Evolutionary conservation across 148 eudicot species (phyloP), one percentile per base, ranked within the genome.

Genomic region (Camellia lanceoleosa): DNA sequence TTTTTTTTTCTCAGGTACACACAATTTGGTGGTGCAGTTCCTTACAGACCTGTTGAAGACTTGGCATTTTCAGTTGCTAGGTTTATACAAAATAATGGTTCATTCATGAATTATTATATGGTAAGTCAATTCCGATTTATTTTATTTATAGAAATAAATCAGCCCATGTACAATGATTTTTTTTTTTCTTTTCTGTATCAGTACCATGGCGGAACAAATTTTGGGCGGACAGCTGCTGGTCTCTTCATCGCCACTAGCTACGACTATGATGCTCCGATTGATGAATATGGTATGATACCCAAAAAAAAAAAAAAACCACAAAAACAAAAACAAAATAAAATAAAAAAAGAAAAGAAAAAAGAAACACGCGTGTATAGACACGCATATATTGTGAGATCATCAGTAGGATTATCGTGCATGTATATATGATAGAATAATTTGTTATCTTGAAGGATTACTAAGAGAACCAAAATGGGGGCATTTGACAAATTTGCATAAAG

Each of bases 191-290:
- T 62, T 68, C 2, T 56, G 71, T 52, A 63, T 73, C 82, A 95
- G 97, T 93, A 89, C 70, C 99, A 95, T 75, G 99, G 99, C 84
- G 98, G 99, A 85, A 95, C 99, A 12, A 95, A 95, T 77, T 93
- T 95, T 67, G 99, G 91, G 42, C 82, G 89, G 15, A 92, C 85
- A 2, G 86, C 94, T 51, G 79, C 93, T 16, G 97, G 99, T 23
- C 89, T 87, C n/a, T 95, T 93, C 76, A 81, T 95, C 68, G 85
- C 99, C 59, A 95, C 99, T 15, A 92, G 94, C 87, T 95, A 95
- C 42, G 97, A 93, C 71, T 95, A 92, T 79, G 99, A 95, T 82
- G 97, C 99, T 78, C 99, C 97, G 3, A 41, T 95, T 52, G 99
- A 95, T 77, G 99, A 93, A 89, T 95, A 92, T 85, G 99, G 98